phyloP scores from a whole-genome alignment of 345 rosid species.

The Citrus australasica region DNA sequence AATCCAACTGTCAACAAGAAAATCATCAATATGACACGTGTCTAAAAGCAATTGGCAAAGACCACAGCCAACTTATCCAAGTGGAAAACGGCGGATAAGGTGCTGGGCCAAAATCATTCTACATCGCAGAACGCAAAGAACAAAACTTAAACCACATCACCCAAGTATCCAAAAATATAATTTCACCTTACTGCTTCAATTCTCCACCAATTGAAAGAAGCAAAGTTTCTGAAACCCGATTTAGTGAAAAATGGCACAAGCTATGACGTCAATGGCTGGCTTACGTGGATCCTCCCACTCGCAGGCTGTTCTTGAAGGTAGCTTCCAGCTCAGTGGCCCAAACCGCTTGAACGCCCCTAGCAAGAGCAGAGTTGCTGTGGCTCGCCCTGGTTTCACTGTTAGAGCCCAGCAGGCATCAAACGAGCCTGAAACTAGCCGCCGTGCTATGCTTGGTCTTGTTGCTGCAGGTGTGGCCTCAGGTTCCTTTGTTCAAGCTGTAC shows the following conservation, averaged over 20 bases:
- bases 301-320: constrained; percentile 66
- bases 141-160: constrained; percentile 2
- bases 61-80: constrained; percentile 56
- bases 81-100: constrained; percentile 44
- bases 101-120: constrained; percentile 29
- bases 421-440: constrained; percentile 66
- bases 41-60: constrained; percentile 25
- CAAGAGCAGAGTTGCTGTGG: constrained; percentile 22
- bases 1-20: constrained; percentile 34
- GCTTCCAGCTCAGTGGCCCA: constrained; percentile 55
- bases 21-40: constrained; percentile 7
- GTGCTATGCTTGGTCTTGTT: constrained; percentile 67
- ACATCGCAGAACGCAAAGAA: constrained; percentile 36
- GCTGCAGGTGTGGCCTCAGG: constrained; percentile 69
- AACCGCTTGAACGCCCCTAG: constrained; percentile 31
- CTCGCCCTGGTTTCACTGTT: constrained; percentile 40
- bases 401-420: constrained; percentile 55
- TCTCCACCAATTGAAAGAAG: constrained; percentile 1
- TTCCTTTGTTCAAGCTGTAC: constrained; percentile 68
- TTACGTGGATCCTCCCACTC: constrained; percentile 66
- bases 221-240: background rate
- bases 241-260: constrained; percentile 43
- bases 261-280: constrained; percentile 79
- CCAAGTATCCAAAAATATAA: constrained; percentile 19
- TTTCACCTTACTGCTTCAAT: constrained; percentile 20